Evolutionary conservation across 805 yeast genomes (phyloP), one percentile per base, ranked within the genome.

Genomic region (Candida ficus): DNA sequence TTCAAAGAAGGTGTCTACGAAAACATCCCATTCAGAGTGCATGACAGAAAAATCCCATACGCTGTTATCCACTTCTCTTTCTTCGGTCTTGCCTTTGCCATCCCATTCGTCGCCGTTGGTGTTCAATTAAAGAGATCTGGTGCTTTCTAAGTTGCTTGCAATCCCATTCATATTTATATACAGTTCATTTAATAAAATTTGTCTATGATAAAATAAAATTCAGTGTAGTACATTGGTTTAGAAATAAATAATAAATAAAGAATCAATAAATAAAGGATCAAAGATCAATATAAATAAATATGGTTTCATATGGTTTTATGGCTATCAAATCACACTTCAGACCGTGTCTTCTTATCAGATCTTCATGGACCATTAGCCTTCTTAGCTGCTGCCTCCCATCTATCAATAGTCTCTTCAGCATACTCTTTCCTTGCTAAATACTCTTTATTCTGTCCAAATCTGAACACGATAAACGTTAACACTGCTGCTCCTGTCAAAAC

Each of bases 1-100:
- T 80, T 75, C 61, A 78, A 79, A 56, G 83, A 77, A 59, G 97
- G 97, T 60, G 80, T 82, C 35, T 93, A 93, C 81, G 72, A 83
- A 58, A 91, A 93, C 78, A 61, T 91, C 49, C 99, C 99, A 52
- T 93, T 91, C 80, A 79, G 79, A 75, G 95, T 91, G 49, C 89
- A 88, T 76, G 74, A 81, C 78, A 89, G 95, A 76, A 84, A 80
- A 71, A 75, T 91, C 51, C 98, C 97, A 53, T 89, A 76, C 64
- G 86, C 80, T 52, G 70, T 88, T 39, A 74, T 83, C 52, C 95
- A 83, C 73, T 83, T 85, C 74, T 78, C 89, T 39, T 83, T 79
- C 70, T 73, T 83, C 51, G 78, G 83, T 62, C 58, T 78, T 32
- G 91, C 88, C 45, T 72, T 80, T 48, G 75, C 78, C 46, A 69